These are phyloP conservation scores for Chytridium lagenaria DNA, from an alignment of 371 early-diverging fungal genomes.

Conservation along the genomic window DNA sequence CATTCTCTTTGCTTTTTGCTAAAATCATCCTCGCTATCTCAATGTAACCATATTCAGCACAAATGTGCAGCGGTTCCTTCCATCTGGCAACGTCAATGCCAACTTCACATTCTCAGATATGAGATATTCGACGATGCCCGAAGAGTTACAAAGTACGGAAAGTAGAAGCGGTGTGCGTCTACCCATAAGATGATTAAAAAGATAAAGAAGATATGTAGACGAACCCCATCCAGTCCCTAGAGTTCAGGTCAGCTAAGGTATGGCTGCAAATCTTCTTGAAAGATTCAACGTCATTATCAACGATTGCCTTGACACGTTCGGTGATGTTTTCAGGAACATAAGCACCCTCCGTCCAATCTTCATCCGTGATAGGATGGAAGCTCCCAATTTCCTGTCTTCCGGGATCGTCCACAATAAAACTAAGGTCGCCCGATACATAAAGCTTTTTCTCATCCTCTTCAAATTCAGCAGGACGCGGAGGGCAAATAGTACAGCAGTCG, in stretches of 20 bases:
- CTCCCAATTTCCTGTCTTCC: slow-evolving; percentile 45
- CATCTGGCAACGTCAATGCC: slow-evolving; percentile 36
- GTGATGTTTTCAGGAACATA: slow-evolving; percentile 28
- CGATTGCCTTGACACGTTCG: slow-evolving; percentile 30
- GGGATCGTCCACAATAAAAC: slow-evolving; percentile 43
- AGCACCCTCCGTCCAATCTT: slow-evolving; percentile 45
- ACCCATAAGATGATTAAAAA: not conserved
- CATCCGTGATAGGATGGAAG: slow-evolving; percentile 42
- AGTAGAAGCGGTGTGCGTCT: slow-evolving; percentile 21
- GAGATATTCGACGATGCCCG: not conserved
- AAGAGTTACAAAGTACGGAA: slow-evolving; percentile 23
- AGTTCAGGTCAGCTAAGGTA: not conserved
- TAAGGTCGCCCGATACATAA: slow-evolving; percentile 35
- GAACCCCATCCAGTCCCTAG: slow-evolving; percentile 13
- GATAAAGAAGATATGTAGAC: not conserved
- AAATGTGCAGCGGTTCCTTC: slow-evolving; percentile 38
- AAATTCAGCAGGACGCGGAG: slow-evolving; percentile 17
- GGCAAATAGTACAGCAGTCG: slow-evolving; percentile 44
- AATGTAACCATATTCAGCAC: slow-evolving; percentile 31
- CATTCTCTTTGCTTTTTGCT: not conserved
- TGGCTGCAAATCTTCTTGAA: not conserved
- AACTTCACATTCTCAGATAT: slow-evolving; percentile 34
- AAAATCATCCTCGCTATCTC: not conserved
- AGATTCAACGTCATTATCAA: slow-evolving; percentile 26
- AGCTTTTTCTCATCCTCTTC: slow-evolving; percentile 28